A percentile compares a stretch with the other conserved stretches of the same genome.
These are phyloP conservation scores for Suhomyces vadensis DNA, from an alignment of 805 yeast genomes.

Conservation along the genomic window DNA sequence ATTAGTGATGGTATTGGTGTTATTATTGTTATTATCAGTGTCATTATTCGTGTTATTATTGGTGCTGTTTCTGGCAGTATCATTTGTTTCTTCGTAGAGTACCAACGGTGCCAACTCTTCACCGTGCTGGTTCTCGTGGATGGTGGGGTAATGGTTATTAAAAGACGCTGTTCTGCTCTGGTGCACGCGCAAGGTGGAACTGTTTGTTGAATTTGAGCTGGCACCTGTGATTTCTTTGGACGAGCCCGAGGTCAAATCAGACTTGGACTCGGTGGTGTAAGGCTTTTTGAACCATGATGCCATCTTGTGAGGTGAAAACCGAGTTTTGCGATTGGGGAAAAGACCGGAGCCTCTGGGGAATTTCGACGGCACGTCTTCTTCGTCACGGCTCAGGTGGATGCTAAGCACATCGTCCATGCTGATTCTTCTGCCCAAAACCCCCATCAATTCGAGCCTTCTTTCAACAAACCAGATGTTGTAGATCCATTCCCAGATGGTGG, in stretches of 20 bases:
- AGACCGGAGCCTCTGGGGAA: not conserved
- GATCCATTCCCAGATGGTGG: constrained; percentile 69
- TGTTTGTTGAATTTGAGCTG: not conserved
- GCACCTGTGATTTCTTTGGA: not conserved
- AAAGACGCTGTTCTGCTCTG: constrained; percentile 3
- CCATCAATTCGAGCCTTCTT: constrained; percentile 50
- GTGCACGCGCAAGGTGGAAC: constrained; percentile 1
- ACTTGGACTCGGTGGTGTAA: not conserved
- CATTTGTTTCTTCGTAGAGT: constrained; percentile 1
- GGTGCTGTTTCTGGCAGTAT: not conserved
- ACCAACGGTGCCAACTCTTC: not conserved
- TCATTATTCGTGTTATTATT: not conserved
- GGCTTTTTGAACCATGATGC: not conserved
- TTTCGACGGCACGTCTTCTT: not conserved
- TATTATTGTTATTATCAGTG: not conserved
- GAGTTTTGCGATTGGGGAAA: not conserved
- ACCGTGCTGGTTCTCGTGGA: constrained; percentile 5
- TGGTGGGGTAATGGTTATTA: not conserved
- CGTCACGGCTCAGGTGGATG: constrained; percentile 12
- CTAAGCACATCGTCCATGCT: constrained; percentile 45
- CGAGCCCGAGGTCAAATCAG: constrained; percentile 1
- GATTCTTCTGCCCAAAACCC: constrained; percentile 61
- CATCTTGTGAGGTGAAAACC: too few species aligned
- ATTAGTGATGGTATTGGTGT: too few species aligned
- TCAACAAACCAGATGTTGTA: constrained; percentile 54